Percentiles rank a stretch among this genome's conserved stretches.
These are phyloP conservation scores for Ascochyta koolunga DNA, from an alignment of 2,329 filamentous ascomycete genomes.

Conservation along the genomic window DNA sequence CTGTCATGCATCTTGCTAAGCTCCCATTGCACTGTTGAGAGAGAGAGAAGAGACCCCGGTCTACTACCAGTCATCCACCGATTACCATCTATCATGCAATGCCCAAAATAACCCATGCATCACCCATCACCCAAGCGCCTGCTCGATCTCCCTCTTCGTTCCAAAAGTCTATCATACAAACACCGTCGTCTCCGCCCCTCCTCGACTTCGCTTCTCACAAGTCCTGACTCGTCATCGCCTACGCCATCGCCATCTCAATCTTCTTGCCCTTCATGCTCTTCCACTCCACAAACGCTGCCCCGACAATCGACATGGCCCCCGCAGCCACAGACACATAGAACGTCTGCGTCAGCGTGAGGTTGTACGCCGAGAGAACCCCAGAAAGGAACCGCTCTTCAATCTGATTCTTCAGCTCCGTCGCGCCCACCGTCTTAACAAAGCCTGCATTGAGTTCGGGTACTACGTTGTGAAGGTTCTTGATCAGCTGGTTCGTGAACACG, in stretches of 20 bases:
- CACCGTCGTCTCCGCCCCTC: not conserved
- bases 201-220: conserved; percentile 6
- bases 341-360: conserved; percentile 62
- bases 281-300: conserved; percentile 66
- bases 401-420: conserved; percentile 63
- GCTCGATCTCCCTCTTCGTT: conserved; percentile 4
- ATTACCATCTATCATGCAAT: conserved; percentile 4
- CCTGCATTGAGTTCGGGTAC: conserved; percentile 51
- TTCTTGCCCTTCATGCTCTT: conserved; percentile 67
- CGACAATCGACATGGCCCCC: conserved; percentile 60
- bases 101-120: not conserved
- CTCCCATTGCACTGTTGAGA: not conserved
- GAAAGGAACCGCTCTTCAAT: conserved; percentile 59
- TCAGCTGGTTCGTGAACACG: conserved; percentile 57
- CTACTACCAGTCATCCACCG: not conserved
- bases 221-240: conserved; percentile 9
- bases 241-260: conserved; percentile 47
- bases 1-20: not conserved
- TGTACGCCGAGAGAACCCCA: conserved; percentile 68
- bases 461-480: conserved; percentile 47
- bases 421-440: conserved; percentile 55
- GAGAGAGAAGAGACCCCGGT: conserved; percentile 2
- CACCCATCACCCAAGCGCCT: not conserved
- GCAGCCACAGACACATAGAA: conserved; percentile 67
- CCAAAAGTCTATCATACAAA: conserved; percentile 20